Evolutionary conservation across 2,329 filamentous ascomycete species (phyloP).

Genomic region (Phyllosticta citriasiana): DNA sequence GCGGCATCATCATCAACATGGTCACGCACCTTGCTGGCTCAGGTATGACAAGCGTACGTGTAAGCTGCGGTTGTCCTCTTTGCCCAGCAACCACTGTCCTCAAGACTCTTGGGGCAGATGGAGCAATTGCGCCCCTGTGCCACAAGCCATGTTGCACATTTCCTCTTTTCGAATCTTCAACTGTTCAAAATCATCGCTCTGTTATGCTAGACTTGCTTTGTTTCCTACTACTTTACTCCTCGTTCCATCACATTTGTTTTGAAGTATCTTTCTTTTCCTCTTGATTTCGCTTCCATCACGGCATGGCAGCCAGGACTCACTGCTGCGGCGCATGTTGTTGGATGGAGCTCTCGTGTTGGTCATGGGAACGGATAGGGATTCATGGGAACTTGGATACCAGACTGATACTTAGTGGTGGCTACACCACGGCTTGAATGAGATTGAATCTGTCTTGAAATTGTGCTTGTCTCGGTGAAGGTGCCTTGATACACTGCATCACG

Average conservation of each 20-base stretch:
- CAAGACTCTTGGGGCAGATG: neutral
- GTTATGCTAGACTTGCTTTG: neutral
- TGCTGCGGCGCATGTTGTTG: neutral
- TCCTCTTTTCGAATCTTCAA: neutral
- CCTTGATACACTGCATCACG: too few species aligned
- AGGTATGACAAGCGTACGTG: neutral
- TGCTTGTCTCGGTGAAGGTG: neutral
- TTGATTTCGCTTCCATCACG: neutral
- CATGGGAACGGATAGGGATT: neutral
- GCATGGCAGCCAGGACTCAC: neutral
- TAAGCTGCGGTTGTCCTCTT: neutral
- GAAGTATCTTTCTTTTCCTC: neutral
- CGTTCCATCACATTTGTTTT: neutral
- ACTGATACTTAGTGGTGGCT: neutral
- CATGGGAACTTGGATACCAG: neutral
- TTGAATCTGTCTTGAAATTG: neutral
- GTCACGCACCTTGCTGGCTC: neutral
- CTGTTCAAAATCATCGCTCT: neutral
- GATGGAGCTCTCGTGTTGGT: neutral
- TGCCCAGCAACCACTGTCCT: neutral
- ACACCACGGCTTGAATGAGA: neutral
- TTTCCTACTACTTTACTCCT: neutral
- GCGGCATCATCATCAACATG: neutral
- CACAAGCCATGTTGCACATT: neutral
- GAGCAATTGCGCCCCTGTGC: neutral